Base-by-base conservation (phyloP, 1,139 yeast genomes). In the Pichia sp. region DNA sequence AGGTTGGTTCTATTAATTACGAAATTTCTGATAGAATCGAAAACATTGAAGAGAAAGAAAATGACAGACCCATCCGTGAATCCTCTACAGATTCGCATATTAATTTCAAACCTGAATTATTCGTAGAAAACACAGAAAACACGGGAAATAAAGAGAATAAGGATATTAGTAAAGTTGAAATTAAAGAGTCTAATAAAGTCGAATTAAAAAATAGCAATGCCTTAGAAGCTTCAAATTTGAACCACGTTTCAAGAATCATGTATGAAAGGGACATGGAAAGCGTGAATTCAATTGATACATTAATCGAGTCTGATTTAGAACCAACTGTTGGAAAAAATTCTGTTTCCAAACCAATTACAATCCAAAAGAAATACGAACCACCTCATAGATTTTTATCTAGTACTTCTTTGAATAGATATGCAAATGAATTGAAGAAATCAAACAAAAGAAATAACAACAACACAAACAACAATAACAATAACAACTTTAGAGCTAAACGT, bases 351-450 rank as follows among this genome's bases (percentile, higher is more conserved):
- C 54, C 54, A 30, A 41, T 48, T 28, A 16, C 39, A 6, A 51
- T 50, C 24, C 26, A 46, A 20, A 48, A 42, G 39, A 47, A 44
- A 30, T 49, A 49, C 28, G 51, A 49, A 38, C 53, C 53, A 12
- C 53, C 53, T 8, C 50, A 50, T 39, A 47, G 43, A 29, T 25
- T 28, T n/a, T 35, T 40, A 35, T 40, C 43, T 2, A 24, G n/a
- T 16, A 45, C 34, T 31, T 34, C 44, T 11, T 33, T 44, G 30
- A 34, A 16, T 23, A 42, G 34, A 8, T 33, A 32, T 26, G 37
- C n/a, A 33, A 33, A 25, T 30, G 43, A 40, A 30, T 12, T 40
- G 3, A 40, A 35, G n/a, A 37, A 23, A 10, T 28, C 34, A 26
- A 30, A 35, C 10, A 38, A 20, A 16, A 30, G 11, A n/a, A 33